Evolutionary conservation across 2,329 filamentous ascomycete genomes (phyloP), one percentile per base, ranked within the genome.

Genomic region (Monosporascus sp.): DNA sequence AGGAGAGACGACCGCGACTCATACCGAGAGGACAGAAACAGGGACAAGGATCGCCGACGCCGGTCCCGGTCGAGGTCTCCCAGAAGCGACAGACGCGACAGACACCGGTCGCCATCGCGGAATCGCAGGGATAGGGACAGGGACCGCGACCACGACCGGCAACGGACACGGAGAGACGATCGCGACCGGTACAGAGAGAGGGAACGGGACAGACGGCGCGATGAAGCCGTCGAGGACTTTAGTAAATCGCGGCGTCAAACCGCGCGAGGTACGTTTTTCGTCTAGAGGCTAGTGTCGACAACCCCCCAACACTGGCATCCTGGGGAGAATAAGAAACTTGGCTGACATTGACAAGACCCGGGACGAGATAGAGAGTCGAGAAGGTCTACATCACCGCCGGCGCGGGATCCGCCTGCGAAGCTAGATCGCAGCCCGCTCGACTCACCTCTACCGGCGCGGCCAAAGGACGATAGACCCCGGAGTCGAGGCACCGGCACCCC

Each of bases 81-180:
- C 11, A 56, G 61, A 43, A 51, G 64, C 53, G 65, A 70, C 49
- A 60, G 67, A 5, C 60, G 63, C 18, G 63, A 63, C 31, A 61
- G 65, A 24, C 66, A 72, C 54, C 67, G 71, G 41, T 68, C 65
- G 14, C 58, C 70, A 26, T 68, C 71, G 37, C 64, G 63, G 35
- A 71, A 74, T 41, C 65, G 68, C 6, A 67, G 58, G 38, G 63
- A 66, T 49, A 61, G 73, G 59, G 63, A 69, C 49, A 62, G 68
- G 60, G 69, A 71, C 60, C 68, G 64, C 60, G 73, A 67, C 58
- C 66, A 73, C 51, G 74, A 77, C 18, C 56, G 58, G 18, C 59
- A 55, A 64, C 68, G 65, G 67, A 71, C 48, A 59, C 65, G 71
- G 37, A 67, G 60, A 22, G 58, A 65, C 50, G 63, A 71, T 28